These are phyloP conservation scores for Pichia sp. DNA, from an alignment of 1,139 yeast species.

Conservation along the genomic window DNA sequence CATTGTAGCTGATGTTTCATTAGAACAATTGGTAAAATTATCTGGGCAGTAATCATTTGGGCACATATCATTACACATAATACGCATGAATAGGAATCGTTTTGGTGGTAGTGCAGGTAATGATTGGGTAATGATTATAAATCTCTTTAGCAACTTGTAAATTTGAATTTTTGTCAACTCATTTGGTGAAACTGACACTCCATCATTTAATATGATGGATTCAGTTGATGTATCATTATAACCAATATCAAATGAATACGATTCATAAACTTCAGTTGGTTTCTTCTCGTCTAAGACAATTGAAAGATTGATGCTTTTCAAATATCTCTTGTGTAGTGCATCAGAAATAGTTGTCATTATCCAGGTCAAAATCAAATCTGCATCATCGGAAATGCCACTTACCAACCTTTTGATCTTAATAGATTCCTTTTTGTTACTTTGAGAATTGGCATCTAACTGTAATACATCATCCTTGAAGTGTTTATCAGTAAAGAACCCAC, in stretches of 20 bases:
- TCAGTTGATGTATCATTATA: slow-evolving; percentile 34
- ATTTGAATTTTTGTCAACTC: slow-evolving; percentile 39
- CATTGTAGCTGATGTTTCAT: slow-evolving; percentile 26
- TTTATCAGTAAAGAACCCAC: slow-evolving; percentile 51
- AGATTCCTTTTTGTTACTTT: slow-evolving; percentile 26
- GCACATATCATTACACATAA: slow-evolving; percentile 46
- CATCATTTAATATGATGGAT: slow-evolving; percentile 28
- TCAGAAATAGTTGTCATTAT: slow-evolving; percentile 48
- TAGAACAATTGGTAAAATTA: slow-evolving; percentile 44
- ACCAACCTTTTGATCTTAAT: slow-evolving; percentile 45
- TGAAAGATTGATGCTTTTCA: slow-evolving; percentile 46
- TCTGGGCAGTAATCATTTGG: slow-evolving; percentile 49
- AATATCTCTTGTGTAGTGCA: slow-evolving; percentile 40
- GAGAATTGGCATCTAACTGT: slow-evolving; percentile 23
- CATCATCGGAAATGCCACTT: slow-evolving; percentile 43
- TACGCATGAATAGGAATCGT: slow-evolving; percentile 43
- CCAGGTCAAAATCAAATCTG: slow-evolving; percentile 49
- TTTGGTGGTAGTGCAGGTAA: slow-evolving; percentile 47
- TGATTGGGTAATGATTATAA: slow-evolving; percentile 52
- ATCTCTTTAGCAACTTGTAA: slow-evolving; percentile 46
- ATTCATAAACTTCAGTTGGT: slow-evolving; percentile 43
- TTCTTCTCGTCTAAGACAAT: slow-evolving; percentile 40
- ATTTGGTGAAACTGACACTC: slow-evolving; percentile 23
- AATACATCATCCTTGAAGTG: slow-evolving; percentile 44
- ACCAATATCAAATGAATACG: slow-evolving; percentile 47